Evolutionary conservation across 2,329 filamentous ascomycete genomes (phyloP), one percentile per base, ranked within the genome.

Genomic region (Aspergillus ochraceoroseus): DNA sequence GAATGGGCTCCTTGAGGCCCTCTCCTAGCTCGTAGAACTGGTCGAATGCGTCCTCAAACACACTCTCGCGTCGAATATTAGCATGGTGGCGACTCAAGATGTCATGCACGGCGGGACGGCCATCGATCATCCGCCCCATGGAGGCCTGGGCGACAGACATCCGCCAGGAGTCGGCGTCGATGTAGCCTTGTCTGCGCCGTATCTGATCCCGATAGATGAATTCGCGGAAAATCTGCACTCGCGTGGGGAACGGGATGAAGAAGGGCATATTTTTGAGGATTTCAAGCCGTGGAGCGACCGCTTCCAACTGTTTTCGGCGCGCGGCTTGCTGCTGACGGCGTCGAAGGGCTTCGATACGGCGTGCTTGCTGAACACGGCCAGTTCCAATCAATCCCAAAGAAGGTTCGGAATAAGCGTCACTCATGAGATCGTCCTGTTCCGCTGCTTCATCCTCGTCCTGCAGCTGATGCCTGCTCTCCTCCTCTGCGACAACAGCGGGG

Each of bases 211-310:
- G 71, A 19, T 78, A 68, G n/a, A 96, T 85, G 54, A 96, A 96
- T 57, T 95, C 81, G 19, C 89, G 80, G 63, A 98, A 96, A 15
- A 96, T 90, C 59, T 88, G 80, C 3, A 98, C 92, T 32, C 92
- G 75, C 0, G 86, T 92, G 25, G 86, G 80, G 54, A 98, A 98
- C 0, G 90, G 92, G 30, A 98, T 92, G 51, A 90, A 85, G 61
- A 96, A 98, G 0, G 92, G 92, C 82, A 98, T 94, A 56, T 96
- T 94, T 52, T 92, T 83, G 35, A 98, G 67, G 4, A 98, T 85
- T 57, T 95, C 89, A 7, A 95, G 71, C 52, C 90, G 83, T 0
- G 92, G 90, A 0, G 85, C 87, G 46, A 95, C 80, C 9, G 83
- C 77, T 32, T 89, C 85, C 15, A 94, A 68, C 46, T 85, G 77